These are phyloP conservation scores for Yueomyces sp. DNA, from an alignment of 805 yeast species.

Conservation along the genomic window DNA sequence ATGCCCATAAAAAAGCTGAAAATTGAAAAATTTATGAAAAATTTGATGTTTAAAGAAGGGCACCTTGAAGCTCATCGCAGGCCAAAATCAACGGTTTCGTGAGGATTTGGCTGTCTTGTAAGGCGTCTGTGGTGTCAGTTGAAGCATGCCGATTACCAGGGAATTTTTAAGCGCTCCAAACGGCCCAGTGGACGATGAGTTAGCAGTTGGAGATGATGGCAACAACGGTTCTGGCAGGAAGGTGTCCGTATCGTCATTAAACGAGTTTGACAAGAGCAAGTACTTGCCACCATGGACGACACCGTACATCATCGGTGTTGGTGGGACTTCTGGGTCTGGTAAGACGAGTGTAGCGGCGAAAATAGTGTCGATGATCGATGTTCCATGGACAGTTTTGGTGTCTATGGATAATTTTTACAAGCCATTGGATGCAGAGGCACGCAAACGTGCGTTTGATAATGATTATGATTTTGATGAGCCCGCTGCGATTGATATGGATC, in stretches of 20 bases:
- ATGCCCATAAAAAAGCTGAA: too few relatives aligned
- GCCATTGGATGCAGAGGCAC: conserved; percentile 52
- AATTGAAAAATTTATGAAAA: too few relatives aligned
- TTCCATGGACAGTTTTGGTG: conserved; percentile 88
- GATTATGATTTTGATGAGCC: conserved; percentile 85
- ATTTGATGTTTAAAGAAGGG: too few relatives aligned
- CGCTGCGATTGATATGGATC: conserved; percentile 66
- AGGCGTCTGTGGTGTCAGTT: too few relatives aligned
- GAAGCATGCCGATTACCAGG: too few relatives aligned
- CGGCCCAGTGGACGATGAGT: too few relatives aligned
- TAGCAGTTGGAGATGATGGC: not conserved
- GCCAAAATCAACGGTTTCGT: too few relatives aligned
- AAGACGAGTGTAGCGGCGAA: conserved; percentile 83
- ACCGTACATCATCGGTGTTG: conserved; percentile 78
- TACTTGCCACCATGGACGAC: conserved; percentile 82
- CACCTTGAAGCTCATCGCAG: too few relatives aligned
- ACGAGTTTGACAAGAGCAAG: conserved; percentile 3
- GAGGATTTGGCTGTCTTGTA: too few relatives aligned
- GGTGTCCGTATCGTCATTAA: not conserved
- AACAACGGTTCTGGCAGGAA: not conserved
- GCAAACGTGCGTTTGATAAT: conserved; percentile 48
- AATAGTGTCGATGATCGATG: conserved; percentile 63
- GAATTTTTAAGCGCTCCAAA: too few relatives aligned
- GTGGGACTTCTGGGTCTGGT: conserved; percentile 83
- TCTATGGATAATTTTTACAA: conserved; percentile 87